These are phyloP conservation scores for Linanthus parryae DNA, from an alignment of 148 eudicot species.

Conservation along the genomic window DNA sequence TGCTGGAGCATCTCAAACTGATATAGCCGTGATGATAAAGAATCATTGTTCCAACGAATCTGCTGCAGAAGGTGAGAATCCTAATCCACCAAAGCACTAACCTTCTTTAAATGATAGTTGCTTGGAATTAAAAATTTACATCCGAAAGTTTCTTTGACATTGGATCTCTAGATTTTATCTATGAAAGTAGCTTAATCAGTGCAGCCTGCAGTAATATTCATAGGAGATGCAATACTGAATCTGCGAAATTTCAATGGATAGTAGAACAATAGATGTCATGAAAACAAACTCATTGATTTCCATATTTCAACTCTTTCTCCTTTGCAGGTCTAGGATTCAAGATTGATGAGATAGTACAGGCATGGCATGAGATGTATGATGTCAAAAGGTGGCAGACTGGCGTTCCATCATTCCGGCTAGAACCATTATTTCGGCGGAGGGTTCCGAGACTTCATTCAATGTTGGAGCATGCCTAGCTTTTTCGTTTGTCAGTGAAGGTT, in stretches of 20 bases:
- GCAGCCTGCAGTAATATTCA: no score
- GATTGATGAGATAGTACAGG: slow-evolving; percentile 88
- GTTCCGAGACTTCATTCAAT: slow-evolving; percentile 66
- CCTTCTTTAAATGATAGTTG: not conserved
- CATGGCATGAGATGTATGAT: slow-evolving; percentile 98
- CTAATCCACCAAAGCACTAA: not conserved
- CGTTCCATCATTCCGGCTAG: slow-evolving; percentile 64
- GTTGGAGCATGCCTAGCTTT: no score
- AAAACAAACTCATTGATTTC: no score
- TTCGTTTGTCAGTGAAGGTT: no score
- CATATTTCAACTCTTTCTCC: no score
- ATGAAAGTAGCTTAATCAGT: no score
- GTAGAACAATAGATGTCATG: no score
- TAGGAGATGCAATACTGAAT: no score
- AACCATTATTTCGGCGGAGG: slow-evolving; percentile 70
- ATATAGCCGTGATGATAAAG: slow-evolving; percentile 87
- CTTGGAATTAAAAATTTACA: not conserved
- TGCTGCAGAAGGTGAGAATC: slow-evolving; percentile 52
- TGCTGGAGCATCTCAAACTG: slow-evolving; percentile 76
- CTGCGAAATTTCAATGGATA: no score
- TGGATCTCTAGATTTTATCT: no score
- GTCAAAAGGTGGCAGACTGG: slow-evolving; percentile 88
- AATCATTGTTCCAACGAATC: slow-evolving; percentile 87
- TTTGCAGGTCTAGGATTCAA: slow-evolving; percentile 56
- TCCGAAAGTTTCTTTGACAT: no score